Evolutionary conservation across 495 filamentous ascomycete genomes (phyloP).

Genomic region (Parachaetomium inaequale): DNA sequence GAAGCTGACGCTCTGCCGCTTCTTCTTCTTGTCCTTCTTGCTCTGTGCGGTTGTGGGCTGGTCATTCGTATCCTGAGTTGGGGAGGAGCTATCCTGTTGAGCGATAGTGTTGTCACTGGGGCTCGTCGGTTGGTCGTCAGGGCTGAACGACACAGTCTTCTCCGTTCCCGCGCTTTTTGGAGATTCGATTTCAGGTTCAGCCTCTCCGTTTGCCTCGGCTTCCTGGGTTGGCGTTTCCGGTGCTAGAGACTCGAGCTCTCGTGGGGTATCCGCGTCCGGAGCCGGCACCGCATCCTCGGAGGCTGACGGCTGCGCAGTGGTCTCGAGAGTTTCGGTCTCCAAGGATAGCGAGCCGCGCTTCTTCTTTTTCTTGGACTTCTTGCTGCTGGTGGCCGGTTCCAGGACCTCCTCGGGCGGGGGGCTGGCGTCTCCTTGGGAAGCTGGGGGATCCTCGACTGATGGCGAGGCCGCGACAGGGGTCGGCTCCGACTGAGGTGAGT

Average conservation of each 20-base stretch:
- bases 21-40: conserved; percentile 35
- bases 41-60: conserved; percentile 2
- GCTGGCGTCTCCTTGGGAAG: neutral
- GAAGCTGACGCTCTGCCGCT: conserved; percentile 35
- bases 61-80: conserved; percentile 11
- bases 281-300: neutral
- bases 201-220: neutral
- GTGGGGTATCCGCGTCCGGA: neutral
- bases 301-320: neutral
- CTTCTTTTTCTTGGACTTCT: conserved; percentile 28
- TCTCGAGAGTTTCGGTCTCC: neutral
- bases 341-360: neutral
- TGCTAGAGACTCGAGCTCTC: neutral
- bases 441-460: neutral
- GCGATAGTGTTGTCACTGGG: neutral
- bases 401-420: neutral
- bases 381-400: conserved; percentile 3
- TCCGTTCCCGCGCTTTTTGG: neutral
- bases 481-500: conserved; percentile 4
- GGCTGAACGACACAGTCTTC: conserved; percentile 3
- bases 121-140: conserved; percentile 2
- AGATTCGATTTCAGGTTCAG: neutral
- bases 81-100: conserved; percentile 1
- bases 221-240: neutral
- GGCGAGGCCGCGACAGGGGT: neutral